Evolutionary conservation across 768 basidiomycete genomes (phyloP).

Genomic region (Serpula lacrymans): DNA sequence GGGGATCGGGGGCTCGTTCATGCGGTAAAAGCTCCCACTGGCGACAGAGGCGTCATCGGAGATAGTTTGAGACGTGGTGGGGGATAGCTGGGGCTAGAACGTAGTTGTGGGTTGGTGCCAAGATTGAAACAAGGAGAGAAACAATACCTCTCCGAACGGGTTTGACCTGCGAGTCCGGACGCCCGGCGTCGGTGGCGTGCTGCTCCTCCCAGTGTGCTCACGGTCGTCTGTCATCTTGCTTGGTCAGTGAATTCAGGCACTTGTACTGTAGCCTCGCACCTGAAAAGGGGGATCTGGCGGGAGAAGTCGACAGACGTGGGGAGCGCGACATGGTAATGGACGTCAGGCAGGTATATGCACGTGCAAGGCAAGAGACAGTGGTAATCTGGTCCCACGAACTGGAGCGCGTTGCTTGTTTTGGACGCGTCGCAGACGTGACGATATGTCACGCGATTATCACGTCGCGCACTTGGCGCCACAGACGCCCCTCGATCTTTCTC

Average conservation of each 20-base stretch:
- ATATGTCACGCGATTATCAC: conserved; percentile 23
- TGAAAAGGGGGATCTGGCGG: not conserved
- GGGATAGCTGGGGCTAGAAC: conserved; percentile 1
- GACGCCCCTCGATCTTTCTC: conserved; percentile 10
- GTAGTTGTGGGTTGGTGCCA: not conserved
- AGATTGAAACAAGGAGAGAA: conserved; percentile 7
- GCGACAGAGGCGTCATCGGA: no score
- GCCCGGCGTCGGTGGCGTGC: conserved; percentile 10
- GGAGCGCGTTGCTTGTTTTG: conserved; percentile 8
- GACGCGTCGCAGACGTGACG: conserved; percentile 3
- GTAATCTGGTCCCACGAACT: not conserved
- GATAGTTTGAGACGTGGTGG: conserved; percentile 30
- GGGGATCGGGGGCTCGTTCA: conserved; percentile 10
- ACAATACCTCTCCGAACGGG: conserved; percentile 13
- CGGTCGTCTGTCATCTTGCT: not conserved
- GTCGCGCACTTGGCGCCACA: conserved; percentile 17
- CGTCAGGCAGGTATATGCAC: not conserved
- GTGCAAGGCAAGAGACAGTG: not conserved
- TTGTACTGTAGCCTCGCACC: not conserved
- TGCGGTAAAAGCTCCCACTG: conserved; percentile 15
- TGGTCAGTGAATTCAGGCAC: not conserved
- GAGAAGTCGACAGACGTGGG: not conserved
- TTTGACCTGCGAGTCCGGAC: conserved; percentile 11
- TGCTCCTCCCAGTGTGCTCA: conserved; percentile 2
- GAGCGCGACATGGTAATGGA: not conserved